Base-by-base conservation (phyloP, 2,329 filamentous ascomycete species). In the Davidsoniella virescens region DNA sequence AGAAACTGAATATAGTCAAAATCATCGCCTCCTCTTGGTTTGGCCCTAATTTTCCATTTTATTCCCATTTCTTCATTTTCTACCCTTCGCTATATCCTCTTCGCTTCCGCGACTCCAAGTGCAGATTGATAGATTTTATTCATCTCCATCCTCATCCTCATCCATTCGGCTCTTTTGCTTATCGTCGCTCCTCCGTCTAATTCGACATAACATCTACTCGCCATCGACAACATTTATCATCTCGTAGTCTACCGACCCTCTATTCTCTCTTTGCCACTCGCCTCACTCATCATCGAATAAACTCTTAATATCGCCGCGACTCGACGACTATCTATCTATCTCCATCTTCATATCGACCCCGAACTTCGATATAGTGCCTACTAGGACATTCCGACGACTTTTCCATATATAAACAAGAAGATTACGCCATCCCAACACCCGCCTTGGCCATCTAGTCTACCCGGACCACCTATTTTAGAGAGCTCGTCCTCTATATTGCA, bases 61-160 rank as follows among this genome's bases (percentile, higher is more conserved):
- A 20, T 26, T 26, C 23, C 14, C 23, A 18, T 18, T 14, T 48
- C 17, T 26, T 48, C 20, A n/a, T 17, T 41, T 48, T 33, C 37
- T 16, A 36, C n/a, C n/a, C 17, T 43, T 43, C 40, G 40, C 40
- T 18, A 16, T 42, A 20, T 42, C 40, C 14, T 17, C 23, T 42
- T 42, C 25, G 39, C 45, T 16, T 53, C 39, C 17, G 18, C 43
- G 29, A 45, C 48, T 42, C 43, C 48, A 45, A 41, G 43, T 50
- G 41, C 16, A 43, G 29, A 36, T 12, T 47, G 45, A 49, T 38
- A 23, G 20, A 41, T 45, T 16, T 33, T 20, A 5, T 48, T 23
- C n/a, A 26, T 38, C 45, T 48, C 16, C n/a, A 26, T 38, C 45
- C 17, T 33, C 40, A 20, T 18, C 23, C 14, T 39, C 29, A 39